These are phyloP conservation scores for Nidularia sp. DNA, from an alignment of 768 basidiomycete species.

Conservation along the genomic window DNA sequence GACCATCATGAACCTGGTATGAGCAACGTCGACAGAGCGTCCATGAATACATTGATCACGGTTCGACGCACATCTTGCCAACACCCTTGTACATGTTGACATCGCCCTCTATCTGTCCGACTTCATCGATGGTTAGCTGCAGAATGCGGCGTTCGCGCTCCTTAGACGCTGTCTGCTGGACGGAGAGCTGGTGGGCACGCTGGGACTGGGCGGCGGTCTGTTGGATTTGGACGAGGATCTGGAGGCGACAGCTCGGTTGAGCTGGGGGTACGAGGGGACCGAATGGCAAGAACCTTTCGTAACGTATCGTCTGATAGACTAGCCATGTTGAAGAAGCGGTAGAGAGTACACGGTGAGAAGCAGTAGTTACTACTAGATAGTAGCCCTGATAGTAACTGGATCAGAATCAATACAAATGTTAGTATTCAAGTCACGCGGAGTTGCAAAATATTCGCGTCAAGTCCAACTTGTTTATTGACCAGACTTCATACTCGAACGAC, in stretches of 20 bases:
- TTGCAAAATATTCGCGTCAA: constrained; percentile 20
- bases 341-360: too few relatives aligned
- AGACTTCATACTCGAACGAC: too few relatives aligned
- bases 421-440: constrained; percentile 6
- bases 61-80: constrained; percentile 78
- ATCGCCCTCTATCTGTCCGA: constrained; percentile 62
- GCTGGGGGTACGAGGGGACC: constrained; percentile 1
- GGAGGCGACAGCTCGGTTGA: constrained; percentile 8
- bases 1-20: constrained; percentile 82
- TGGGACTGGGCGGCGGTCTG: constrained; percentile 86
- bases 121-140: constrained; percentile 84
- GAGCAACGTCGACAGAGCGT: background rate
- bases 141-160: constrained; percentile 88
- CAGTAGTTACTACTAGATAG: too few relatives aligned
- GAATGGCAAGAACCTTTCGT: constrained; percentile 47
- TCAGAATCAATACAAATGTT: too few relatives aligned
- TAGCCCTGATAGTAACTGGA: too few relatives aligned
- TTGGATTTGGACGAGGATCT: constrained; percentile 94
- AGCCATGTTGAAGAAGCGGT: constrained; percentile 11
- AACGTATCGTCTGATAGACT: constrained; percentile 29
- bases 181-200: constrained; percentile 65
- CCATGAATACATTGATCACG: background rate
- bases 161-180: constrained; percentile 74
- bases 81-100: constrained; percentile 91
- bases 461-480: background rate